phyloP scores from a whole-genome alignment of 2,329 filamentous ascomycete species.

The Fusarium denticulatum region DNA sequence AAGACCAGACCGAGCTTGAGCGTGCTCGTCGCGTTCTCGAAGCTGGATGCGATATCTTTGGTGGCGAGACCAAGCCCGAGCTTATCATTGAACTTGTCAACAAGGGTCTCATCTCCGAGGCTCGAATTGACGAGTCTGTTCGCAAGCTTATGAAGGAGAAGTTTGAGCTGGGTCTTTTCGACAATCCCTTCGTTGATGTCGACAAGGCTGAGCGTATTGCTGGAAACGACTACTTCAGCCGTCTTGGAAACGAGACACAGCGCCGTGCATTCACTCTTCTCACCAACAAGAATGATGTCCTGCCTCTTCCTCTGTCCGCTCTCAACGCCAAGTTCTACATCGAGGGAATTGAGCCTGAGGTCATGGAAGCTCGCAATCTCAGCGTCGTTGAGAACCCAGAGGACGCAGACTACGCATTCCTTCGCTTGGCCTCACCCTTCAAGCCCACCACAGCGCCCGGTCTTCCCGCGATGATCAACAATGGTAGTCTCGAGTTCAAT shows the following conservation, averaged over 20 bases:
- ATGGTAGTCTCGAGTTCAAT: slow-evolving; percentile 54
- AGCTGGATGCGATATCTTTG: slow-evolving; percentile 63
- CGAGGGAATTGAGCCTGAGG: slow-evolving; percentile 27
- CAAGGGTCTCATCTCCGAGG: slow-evolving; percentile 50
- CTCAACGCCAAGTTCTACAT: slow-evolving; percentile 38
- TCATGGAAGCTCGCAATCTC: slow-evolving; percentile 40
- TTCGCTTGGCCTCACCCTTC: slow-evolving; percentile 53
- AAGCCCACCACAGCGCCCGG: slow-evolving; percentile 47
- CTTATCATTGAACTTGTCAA: slow-evolving; percentile 60
- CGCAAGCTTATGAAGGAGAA: slow-evolving; percentile 59
- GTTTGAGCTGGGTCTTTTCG: slow-evolving; percentile 62
- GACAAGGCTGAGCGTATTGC: slow-evolving; percentile 48
- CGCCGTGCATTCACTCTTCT: slow-evolving; percentile 44
- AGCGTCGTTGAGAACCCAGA: slow-evolving; percentile 48
- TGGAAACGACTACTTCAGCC: slow-evolving; percentile 55
- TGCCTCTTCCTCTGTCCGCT: slow-evolving; percentile 30
- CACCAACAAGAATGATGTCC: slow-evolving; percentile 35
- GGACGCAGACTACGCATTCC: slow-evolving; percentile 54
- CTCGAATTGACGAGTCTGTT: slow-evolving; percentile 57
- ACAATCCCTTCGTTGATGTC: slow-evolving; percentile 60
- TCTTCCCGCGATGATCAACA: slow-evolving; percentile 52
- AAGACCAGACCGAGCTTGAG: slow-evolving; percentile 52
- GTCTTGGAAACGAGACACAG: slow-evolving; percentile 41
- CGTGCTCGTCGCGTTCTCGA: slow-evolving; percentile 53
- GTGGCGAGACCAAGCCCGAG: slow-evolving; percentile 59